phyloP scores from a whole-genome alignment of 2,329 filamentous ascomycete species.

The Alternaria arbusti region DNA sequence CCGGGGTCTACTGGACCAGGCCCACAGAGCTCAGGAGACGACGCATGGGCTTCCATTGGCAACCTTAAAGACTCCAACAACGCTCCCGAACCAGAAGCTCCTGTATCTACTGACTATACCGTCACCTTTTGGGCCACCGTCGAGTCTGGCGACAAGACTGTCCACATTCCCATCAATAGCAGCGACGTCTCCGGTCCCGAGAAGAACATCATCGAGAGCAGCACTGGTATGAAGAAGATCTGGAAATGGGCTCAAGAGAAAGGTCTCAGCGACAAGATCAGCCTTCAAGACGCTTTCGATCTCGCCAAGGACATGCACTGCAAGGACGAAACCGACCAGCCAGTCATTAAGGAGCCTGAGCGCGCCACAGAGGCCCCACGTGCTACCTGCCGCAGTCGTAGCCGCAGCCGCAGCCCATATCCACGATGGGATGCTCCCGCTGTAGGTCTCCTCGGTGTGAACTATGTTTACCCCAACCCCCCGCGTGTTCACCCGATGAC shows the following conservation, averaged over 20 bases:
- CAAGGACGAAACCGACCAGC: background rate
- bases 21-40: background rate
- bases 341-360: background rate
- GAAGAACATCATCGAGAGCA: constrained; percentile 20
- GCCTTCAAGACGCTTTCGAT: constrained; percentile 32
- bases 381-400: background rate
- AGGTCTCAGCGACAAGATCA: constrained; percentile 19
- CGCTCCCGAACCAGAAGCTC: background rate
- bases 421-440: background rate
- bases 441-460: background rate
- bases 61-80: background rate
- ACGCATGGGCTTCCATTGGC: background rate
- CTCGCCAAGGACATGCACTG: constrained; percentile 23
- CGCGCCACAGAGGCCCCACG: background rate
- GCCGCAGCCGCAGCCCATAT: background rate
- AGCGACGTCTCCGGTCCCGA: constrained; percentile 24
- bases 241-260: constrained; percentile 37
- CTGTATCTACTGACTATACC: background rate
- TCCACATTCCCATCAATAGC: constrained; percentile 25
- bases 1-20: background rate
- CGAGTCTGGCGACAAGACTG: constrained; percentile 12
- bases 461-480: background rate
- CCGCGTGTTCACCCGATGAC: background rate
- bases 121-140: constrained; percentile 32
- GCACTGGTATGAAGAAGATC: constrained; percentile 22